A percentile compares a stretch with the other conserved stretches of the same genome.
These are phyloP conservation scores for Coprinellus aureogranulatus DNA, from an alignment of 768 basidiomycete genomes.

Conservation along the genomic window DNA sequence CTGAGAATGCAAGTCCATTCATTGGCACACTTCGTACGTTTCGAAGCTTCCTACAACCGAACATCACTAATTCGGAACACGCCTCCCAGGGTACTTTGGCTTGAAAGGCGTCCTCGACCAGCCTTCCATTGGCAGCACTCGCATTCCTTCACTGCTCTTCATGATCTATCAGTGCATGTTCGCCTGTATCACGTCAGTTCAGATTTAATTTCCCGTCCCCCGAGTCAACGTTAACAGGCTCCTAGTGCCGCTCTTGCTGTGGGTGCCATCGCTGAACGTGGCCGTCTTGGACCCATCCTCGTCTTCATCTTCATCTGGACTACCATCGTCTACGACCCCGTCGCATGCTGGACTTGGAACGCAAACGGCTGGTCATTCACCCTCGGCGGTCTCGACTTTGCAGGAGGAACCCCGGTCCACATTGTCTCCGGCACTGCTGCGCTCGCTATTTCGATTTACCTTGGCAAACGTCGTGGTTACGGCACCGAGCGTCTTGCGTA, in stretches of 20 bases:
- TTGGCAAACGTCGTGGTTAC: conserved; percentile 88
- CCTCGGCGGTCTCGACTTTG: conserved; percentile 86
- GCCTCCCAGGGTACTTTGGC: conserved; percentile 67
- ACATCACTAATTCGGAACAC: conserved; percentile 6
- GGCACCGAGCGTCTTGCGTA: conserved; percentile 89
- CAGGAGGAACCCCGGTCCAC: conserved; percentile 95
- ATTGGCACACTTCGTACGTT: conserved; percentile 78
- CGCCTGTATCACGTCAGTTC: conserved; percentile 75
- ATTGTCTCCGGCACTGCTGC: conserved; percentile 92
- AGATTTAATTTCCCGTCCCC: neutral
- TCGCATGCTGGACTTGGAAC: conserved; percentile 98
- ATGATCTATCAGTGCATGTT: conserved; percentile 90
- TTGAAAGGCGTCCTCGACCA: conserved; percentile 74
- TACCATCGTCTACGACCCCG: conserved; percentile 87
- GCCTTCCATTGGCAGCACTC: conserved; percentile 69
- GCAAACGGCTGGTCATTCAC: conserved; percentile 69
- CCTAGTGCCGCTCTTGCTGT: conserved; percentile 79
- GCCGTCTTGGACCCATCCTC: conserved; percentile 78
- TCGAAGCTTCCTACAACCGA: neutral
- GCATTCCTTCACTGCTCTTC: conserved; percentile 74
- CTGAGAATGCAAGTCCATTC: conserved; percentile 65
- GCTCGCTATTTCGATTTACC: conserved; percentile 84
- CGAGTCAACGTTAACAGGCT: conserved; percentile 19
- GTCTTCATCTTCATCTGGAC: conserved; percentile 91
- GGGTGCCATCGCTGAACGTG: conserved; percentile 90